phyloP scores from a whole-genome alignment of 2,329 filamentous ascomycete species.

The Colletotrichum sp. region DNA sequence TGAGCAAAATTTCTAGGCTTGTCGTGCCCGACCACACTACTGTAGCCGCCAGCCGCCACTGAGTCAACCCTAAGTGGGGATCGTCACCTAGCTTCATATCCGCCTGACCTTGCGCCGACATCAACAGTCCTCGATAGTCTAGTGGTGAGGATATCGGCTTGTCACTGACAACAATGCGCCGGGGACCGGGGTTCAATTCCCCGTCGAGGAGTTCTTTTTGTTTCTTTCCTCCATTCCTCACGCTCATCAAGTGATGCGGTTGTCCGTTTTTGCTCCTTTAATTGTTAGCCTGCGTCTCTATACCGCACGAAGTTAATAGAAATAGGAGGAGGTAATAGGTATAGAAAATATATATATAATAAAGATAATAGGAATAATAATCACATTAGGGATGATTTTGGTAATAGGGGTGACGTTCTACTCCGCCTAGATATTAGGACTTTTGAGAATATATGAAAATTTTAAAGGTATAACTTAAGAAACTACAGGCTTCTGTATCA shows the following conservation, averaged over 20 bases:
- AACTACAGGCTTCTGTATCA: no score
- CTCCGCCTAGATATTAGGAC: no score
- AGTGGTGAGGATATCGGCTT: slow-evolving; percentile 16
- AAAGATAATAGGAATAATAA: no score
- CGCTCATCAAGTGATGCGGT: neutral
- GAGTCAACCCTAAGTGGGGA: neutral
- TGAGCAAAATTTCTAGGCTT: neutral
- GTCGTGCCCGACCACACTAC: neutral
- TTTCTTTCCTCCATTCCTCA: neutral
- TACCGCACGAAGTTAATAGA: no score
- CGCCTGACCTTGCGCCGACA: fast-evolving
- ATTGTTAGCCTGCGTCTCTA: no score
- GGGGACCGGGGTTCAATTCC: neutral
- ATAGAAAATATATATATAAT: no score
- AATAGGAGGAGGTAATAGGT: no score
- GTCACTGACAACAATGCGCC: neutral
- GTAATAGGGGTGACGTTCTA: no score
- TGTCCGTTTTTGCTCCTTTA: no score
- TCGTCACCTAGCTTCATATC: neutral
- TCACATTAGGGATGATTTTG: no score
- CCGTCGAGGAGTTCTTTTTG: neutral
- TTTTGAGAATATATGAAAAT: no score
- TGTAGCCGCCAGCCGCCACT: neutral
- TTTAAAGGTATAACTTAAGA: no score
- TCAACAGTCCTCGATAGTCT: neutral